Conservation (phyloP, 495 filamentous ascomycete genomes). For the Paragyromitra xinjiangensis region DNA sequence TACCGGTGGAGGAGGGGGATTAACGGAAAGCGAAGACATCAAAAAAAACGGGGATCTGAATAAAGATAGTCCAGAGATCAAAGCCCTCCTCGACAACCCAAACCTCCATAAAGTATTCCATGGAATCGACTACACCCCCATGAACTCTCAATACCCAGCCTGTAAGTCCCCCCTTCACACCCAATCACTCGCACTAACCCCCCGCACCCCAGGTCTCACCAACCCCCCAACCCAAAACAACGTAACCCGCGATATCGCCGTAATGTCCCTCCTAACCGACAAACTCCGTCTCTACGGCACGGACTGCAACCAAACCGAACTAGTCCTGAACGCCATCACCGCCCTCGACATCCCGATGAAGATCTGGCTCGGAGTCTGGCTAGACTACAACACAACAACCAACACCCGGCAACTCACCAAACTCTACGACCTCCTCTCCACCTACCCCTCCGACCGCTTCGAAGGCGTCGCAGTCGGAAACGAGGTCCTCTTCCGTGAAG, state of each 20-base stretch:
- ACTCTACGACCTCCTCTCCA: slow-evolving; percentile 81
- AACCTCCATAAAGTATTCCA: slow-evolving; percentile 92
- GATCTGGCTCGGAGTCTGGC: slow-evolving; percentile 96
- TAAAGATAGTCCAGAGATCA: slow-evolving; percentile 80
- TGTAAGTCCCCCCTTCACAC: slow-evolving; percentile 61
- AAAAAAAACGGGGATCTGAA: slow-evolving; percentile 72
- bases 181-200: slow-evolving; percentile 23
- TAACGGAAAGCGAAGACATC: slow-evolving; percentile 61
- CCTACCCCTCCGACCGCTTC: slow-evolving; percentile 72
- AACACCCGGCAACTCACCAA: slow-evolving; percentile 80
- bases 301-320: slow-evolving; percentile 97
- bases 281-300: slow-evolving; percentile 91
- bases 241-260: slow-evolving; percentile 88
- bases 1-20: slow-evolving; percentile 36
- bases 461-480: slow-evolving; percentile 92
- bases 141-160: slow-evolving; percentile 87
- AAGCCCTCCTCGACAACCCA: slow-evolving; percentile 77
- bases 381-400: slow-evolving; percentile 83
- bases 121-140: slow-evolving; percentile 95
- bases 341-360: slow-evolving; percentile 80
- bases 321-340: slow-evolving; percentile 86
- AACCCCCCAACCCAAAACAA: slow-evolving; percentile 90
- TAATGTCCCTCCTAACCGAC: slow-evolving; percentile 90
- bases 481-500: slow-evolving; percentile 85
- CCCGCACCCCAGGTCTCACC: slow-evolving; percentile 60